Base-by-base conservation (phyloP, 176 grass and related monocot species). In the Paspalum notatum region DNA sequence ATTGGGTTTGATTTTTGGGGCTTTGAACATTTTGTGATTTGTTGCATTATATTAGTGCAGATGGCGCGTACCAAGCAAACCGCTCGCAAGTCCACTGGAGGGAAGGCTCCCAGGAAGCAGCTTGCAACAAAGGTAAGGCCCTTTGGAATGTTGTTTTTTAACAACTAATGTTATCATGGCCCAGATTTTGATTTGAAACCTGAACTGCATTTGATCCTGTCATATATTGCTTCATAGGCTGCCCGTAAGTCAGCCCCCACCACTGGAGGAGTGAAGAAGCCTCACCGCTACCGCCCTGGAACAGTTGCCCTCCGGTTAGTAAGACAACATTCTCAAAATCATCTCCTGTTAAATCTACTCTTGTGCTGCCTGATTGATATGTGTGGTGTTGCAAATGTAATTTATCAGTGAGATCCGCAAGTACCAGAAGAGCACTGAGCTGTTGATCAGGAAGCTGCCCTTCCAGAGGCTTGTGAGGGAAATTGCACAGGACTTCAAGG, bases 381-480 rank as follows among this genome's bases (percentile, higher is more conserved):
- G 5, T 1, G n/a, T 12, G 7, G 20, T 71, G n/a, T 17, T 39
- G 4, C 6, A 22, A 78, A 37, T 56, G 47, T 10, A 43, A 39
- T 83, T 78, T 13, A 41, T 78, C 39, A 89, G 86, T 92, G 90
- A 92, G 79, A 92, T 92, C 74, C 82, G 90, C 6, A 92, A 92
- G 78, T 92, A 92, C 73, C 90, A 92, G 82, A 92, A 92, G 83
- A 92, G 86, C 62, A 89, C 83, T 50, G 90, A 92, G 83, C 83
- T 92, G 25, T 71, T 92, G 56, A 92, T 92, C 79, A 89, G 86
- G 90, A 92, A 92, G 79, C 79, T 92, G 40, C 90, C 86, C 20
- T 92, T 92, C 74, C 86, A 89, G 79, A 86, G 86, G 83, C 90
- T 92, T 59, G 86, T 91, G n/a, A 88, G 86, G 72, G 90, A 91